phyloP scores from a whole-genome alignment of 345 rosid species.

The Nasturtium officinale region DNA sequence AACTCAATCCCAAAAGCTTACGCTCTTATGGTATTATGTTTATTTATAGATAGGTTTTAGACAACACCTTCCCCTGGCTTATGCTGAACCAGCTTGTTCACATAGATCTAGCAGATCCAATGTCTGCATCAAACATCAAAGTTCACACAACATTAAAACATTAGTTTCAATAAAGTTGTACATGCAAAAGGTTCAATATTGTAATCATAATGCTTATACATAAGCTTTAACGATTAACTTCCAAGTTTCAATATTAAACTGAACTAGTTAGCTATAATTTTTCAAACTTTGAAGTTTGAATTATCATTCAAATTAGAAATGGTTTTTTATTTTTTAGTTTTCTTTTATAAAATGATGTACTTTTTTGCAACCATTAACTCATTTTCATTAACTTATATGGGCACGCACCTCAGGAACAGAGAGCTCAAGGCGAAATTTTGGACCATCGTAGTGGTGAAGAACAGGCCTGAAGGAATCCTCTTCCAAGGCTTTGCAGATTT shows the following conservation, averaged over 20 bases:
- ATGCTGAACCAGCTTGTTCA: constrained; percentile 81
- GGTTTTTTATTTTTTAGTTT: background rate
- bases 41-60: constrained; percentile 30
- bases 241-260: background rate
- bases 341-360: background rate
- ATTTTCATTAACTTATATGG: background rate
- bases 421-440: constrained; percentile 96
- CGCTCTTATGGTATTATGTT: constrained; percentile 39
- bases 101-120: constrained; percentile 86
- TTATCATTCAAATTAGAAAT: background rate
- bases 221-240: background rate
- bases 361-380: background rate
- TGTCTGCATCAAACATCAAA: constrained; percentile 60
- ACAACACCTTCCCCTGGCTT: constrained; percentile 35
- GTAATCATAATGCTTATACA: background rate
- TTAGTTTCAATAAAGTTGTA: background rate
- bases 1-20: constrained; percentile 44
- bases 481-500: constrained; percentile 92
- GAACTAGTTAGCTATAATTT: too few relatives aligned
- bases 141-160: background rate
- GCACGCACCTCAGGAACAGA: constrained; percentile 91
- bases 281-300: background rate
- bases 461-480: constrained; percentile 98
- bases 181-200: background rate
- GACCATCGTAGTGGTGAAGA: constrained; percentile 95